Percentiles rank a stretch among this genome's conserved stretches.
Conservation (phyloP, 129 eudicot genomes). For the Arctium minus region DNA sequence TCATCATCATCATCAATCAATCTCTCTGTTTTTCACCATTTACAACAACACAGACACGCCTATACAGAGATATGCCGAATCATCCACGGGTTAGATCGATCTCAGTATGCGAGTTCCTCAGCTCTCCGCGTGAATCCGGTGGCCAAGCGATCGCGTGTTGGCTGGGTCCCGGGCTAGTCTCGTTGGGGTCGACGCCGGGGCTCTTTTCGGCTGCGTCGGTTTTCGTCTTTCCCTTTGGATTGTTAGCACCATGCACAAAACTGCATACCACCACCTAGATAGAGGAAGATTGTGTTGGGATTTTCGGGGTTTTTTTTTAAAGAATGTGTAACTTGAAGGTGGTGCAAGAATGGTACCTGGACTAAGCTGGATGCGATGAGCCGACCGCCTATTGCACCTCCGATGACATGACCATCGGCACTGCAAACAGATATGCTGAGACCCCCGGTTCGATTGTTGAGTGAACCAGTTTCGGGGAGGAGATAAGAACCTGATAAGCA, state of each 20-base stretch:
- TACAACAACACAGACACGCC: slow-evolving; percentile 48
- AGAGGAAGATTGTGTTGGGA: not conserved
- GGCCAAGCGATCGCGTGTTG: slow-evolving; percentile 43
- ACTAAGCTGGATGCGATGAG: slow-evolving; percentile 72
- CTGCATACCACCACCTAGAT: slow-evolving; percentile 81
- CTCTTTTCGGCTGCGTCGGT: slow-evolving; percentile 35
- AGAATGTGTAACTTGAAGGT: not conserved
- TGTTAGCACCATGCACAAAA: slow-evolving; percentile 73
- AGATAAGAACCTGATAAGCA: slow-evolving; percentile 88
- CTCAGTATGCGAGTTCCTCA: slow-evolving; percentile 48
- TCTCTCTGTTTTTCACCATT: slow-evolving; percentile 26
- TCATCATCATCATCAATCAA: not conserved
- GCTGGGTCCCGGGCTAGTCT: slow-evolving; percentile 27
- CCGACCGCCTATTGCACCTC: slow-evolving; percentile 79
- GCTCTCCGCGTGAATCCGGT: slow-evolving; percentile 38
- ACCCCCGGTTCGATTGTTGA: slow-evolving; percentile 75
- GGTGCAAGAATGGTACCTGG: slow-evolving; percentile 48
- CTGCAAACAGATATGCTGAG: slow-evolving; percentile 78
- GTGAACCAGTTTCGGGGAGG: slow-evolving; percentile 69
- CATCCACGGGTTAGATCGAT: slow-evolving; percentile 78
- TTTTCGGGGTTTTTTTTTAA: not conserved
- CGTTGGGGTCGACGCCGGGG: slow-evolving; percentile 23
- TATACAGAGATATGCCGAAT: slow-evolving; percentile 36
- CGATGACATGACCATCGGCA: slow-evolving; percentile 79
- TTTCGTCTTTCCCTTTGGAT: slow-evolving; percentile 42